These are phyloP conservation scores for Cantharellus anzutake DNA, from an alignment of 768 basidiomycete species.

Conservation along the genomic window DNA sequence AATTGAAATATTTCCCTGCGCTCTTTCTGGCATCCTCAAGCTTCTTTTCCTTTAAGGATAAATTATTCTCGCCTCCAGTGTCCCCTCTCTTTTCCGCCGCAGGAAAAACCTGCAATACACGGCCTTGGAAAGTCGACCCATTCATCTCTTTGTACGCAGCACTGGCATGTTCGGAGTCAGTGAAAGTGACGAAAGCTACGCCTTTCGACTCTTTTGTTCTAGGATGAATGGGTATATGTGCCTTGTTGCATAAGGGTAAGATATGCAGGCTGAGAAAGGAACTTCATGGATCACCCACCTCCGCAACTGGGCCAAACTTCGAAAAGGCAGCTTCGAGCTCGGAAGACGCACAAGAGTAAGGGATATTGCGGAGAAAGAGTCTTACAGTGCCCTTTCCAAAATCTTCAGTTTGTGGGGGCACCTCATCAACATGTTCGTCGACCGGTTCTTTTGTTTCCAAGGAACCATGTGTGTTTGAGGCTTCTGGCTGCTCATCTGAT, in stretches of 20 bases:
- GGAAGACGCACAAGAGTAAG: slow-evolving; percentile 58
- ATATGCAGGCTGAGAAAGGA: neutral
- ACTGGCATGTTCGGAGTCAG: slow-evolving; percentile 29
- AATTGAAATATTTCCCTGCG: slow-evolving; percentile 71
- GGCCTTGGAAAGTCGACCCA: slow-evolving; percentile 74
- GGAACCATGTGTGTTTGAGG: neutral
- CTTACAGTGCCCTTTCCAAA: slow-evolving; percentile 14
- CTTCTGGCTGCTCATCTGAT: neutral
- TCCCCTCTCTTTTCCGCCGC: slow-evolving; percentile 39
- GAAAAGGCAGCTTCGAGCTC: slow-evolving; percentile 50
- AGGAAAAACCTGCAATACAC: slow-evolving; percentile 75
- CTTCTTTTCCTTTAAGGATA: slow-evolving; percentile 38
- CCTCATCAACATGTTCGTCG: neutral
- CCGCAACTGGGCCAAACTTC: slow-evolving; percentile 30
- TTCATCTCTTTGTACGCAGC: slow-evolving; percentile 65
- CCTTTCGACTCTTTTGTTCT: slow-evolving; percentile 34
- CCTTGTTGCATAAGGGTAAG: slow-evolving; percentile 15
- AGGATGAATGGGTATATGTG: slow-evolving; percentile 37
- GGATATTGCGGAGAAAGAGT: slow-evolving; percentile 87
- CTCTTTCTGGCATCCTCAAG: slow-evolving; percentile 41
- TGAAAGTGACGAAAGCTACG: slow-evolving; percentile 40
- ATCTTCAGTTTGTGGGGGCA: neutral
- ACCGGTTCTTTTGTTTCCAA: neutral
- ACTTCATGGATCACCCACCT: neutral
- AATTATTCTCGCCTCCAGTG: slow-evolving; percentile 20